These are phyloP conservation scores for Sherardia arvensis DNA, from an alignment of 257 asterid species.

Conservation along the genomic window DNA sequence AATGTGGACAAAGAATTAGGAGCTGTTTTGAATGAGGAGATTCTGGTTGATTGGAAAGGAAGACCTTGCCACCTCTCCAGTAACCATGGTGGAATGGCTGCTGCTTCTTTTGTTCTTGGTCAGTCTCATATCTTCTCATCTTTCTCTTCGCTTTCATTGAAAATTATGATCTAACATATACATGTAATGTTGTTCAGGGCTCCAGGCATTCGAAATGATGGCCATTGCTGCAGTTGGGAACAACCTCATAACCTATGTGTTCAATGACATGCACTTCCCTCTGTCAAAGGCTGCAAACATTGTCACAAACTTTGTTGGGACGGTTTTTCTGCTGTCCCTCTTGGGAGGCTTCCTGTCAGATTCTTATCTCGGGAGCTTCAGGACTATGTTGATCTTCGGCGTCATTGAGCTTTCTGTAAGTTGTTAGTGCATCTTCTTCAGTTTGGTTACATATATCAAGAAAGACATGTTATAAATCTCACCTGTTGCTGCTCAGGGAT, in stretches of 20 bases:
- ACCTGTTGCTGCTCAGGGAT: constrained; percentile 34
- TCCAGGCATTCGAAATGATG: constrained; percentile 71
- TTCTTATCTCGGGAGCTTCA: constrained; percentile 66
- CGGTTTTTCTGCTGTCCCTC: constrained; percentile 59
- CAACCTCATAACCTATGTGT: constrained; percentile 58
- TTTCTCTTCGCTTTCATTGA: not conserved
- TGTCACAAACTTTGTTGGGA: constrained; percentile 74
- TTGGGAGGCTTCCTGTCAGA: constrained; percentile 74
- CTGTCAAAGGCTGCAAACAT: constrained; percentile 62
- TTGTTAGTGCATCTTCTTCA: too few species aligned
- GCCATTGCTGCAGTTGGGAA: constrained; percentile 76
- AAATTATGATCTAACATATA: not conserved
- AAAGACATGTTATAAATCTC: too few species aligned
- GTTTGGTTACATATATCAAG: too few species aligned
- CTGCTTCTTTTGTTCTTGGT: constrained; percentile 67
- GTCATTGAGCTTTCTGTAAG: constrained; percentile 59
- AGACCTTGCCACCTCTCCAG: constrained; percentile 38
- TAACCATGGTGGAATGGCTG: constrained; percentile 70
- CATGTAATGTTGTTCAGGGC: constrained; percentile 29
- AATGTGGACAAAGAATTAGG: constrained; percentile 8
- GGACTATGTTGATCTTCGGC: constrained; percentile 66
- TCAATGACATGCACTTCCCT: constrained; percentile 68
- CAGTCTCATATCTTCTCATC: not conserved
- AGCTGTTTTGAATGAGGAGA: constrained; percentile 8
- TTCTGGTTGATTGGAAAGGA: constrained; percentile 66